Percentiles rank a stretch among this genome's conserved stretches.
These are phyloP conservation scores for Coniochaeta hoffmannii DNA, from an alignment of 2,329 filamentous ascomycete genomes.

Conservation along the genomic window DNA sequence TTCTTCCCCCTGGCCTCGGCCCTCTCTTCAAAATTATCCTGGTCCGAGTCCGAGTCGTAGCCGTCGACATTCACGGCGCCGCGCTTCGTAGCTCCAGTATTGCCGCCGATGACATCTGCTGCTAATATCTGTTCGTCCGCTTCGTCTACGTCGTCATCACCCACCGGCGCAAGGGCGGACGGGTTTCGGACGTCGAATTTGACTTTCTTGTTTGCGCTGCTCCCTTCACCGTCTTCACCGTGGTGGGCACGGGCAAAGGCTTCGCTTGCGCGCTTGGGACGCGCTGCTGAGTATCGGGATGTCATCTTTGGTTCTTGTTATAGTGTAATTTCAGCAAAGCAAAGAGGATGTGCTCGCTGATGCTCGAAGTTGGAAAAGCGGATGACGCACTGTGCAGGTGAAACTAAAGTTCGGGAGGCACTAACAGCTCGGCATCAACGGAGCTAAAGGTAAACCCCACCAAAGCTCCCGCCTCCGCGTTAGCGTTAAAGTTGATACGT, in stretches of 20 bases:
- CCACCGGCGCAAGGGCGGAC: conserved; percentile 77
- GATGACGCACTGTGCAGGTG: conserved; percentile 5
- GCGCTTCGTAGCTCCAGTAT: conserved; percentile 70
- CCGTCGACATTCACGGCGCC: conserved; percentile 95
- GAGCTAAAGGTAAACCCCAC: background rate
- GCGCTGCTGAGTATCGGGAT: conserved; percentile 55
- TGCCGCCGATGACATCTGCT: conserved; percentile 84
- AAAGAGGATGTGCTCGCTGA: background rate
- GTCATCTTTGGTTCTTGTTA: background rate
- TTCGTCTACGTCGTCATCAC: conserved; percentile 45
- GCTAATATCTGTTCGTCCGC: conserved; percentile 63
- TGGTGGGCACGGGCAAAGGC: conserved; percentile 71
- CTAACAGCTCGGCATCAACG: background rate
- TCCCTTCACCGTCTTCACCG: conserved; percentile 36
- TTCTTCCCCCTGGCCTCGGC: conserved; percentile 48
- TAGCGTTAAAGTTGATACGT: background rate
- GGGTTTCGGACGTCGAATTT: conserved; percentile 95
- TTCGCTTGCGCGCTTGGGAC: conserved; percentile 78
- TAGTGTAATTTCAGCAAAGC: background rate
- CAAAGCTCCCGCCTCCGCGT: background rate
- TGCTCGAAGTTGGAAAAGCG: background rate
- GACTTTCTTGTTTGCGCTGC: conserved; percentile 60
- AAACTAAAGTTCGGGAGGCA: background rate
- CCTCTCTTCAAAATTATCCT: conserved; percentile 78
- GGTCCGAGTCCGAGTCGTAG: conserved; percentile 89